Evolutionary conservation across 345 rosid species (phyloP).

Genomic region (Populus pruinosa): DNA sequence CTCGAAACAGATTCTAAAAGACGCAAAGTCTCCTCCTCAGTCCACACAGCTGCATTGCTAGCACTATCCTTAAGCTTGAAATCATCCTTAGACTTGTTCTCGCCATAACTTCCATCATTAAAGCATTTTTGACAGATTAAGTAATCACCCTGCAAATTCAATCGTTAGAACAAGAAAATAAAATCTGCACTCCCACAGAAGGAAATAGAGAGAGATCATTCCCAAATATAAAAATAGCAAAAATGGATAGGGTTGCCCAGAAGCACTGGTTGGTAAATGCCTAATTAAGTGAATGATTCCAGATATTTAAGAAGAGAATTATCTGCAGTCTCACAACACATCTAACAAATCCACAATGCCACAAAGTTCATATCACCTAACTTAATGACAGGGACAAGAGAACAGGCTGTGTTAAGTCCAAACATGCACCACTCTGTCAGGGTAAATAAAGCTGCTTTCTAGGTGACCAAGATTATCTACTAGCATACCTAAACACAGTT

Average conservation of each 20-base stretch:
- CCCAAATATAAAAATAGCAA: background rate
- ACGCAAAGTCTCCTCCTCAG: slow-evolving; percentile 74
- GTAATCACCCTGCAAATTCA: slow-evolving; percentile 40
- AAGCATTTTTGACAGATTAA: slow-evolving; percentile 63
- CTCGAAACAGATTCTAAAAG: slow-evolving; percentile 74
- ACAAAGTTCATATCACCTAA: background rate
- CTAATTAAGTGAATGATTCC: background rate
- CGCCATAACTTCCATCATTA: slow-evolving; percentile 53
- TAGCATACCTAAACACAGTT: background rate
- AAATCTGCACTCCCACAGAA: slow-evolving; percentile 1
- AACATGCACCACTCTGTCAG: background rate
- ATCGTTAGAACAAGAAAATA: background rate
- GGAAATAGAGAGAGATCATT: background rate
- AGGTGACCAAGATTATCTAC: no score
- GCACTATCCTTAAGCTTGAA: slow-evolving; percentile 44
- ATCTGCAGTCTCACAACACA: background rate
- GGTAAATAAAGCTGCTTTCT: background rate
- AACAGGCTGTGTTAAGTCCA: background rate
- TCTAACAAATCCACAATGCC: background rate
- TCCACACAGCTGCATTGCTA: slow-evolving; percentile 54
- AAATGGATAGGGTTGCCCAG: background rate
- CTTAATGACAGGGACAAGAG: background rate
- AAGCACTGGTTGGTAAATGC: background rate
- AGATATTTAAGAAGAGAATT: background rate
- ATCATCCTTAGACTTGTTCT: slow-evolving; percentile 52